Evolutionary conservation across 148 eudicot species (phyloP), one percentile per base, ranked within the genome.

Genomic region (Bassia scoparia): DNA sequence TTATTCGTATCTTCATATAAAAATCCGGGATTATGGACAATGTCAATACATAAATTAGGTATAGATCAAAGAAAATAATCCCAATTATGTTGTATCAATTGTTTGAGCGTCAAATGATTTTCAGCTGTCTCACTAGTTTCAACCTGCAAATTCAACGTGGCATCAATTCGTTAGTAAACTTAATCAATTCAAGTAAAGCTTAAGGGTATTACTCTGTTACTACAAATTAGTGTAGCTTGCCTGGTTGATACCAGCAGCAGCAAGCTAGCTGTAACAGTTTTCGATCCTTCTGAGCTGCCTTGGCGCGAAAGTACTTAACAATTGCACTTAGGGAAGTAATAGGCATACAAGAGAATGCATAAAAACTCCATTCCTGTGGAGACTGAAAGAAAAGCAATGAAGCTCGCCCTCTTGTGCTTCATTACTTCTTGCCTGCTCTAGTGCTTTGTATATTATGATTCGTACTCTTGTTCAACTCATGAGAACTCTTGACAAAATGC

Each of bases 401-500:
- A n/a, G n/a, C n/a, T n/a, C n/a, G n/a, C n/a, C n/a, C n/a, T n/a
- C n/a, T n/a, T n/a, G n/a, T n/a, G n/a, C n/a, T n/a, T n/a, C n/a
- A n/a, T n/a, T n/a, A n/a, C n/a, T n/a, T n/a, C n/a, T n/a, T n/a
- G n/a, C n/a, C n/a, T n/a, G n/a, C n/a, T n/a, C n/a, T n/a, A n/a
- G n/a, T n/a, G n/a, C n/a, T n/a, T n/a, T n/a, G n/a, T n/a, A n/a
- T n/a, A n/a, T n/a, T n/a, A 90, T 93, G 96, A 87, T 89, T 59
- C 89, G 97, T 12, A 90, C 97, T 60, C 75, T 93, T 69, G 82
- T 89, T 70, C 98, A 93, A 62, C 82, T 93, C 77, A 93, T 93
- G 98, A 86, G 97, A 77, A 90, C 97, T 50, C 88, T 90, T 60
- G 97, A 90, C 83, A 90, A 80, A 83, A 93, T 93, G 96, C 98